Evolutionary conservation across 108 stramenopile species (phyloP).

Genomic region (Skeletonema menzelii): DNA sequence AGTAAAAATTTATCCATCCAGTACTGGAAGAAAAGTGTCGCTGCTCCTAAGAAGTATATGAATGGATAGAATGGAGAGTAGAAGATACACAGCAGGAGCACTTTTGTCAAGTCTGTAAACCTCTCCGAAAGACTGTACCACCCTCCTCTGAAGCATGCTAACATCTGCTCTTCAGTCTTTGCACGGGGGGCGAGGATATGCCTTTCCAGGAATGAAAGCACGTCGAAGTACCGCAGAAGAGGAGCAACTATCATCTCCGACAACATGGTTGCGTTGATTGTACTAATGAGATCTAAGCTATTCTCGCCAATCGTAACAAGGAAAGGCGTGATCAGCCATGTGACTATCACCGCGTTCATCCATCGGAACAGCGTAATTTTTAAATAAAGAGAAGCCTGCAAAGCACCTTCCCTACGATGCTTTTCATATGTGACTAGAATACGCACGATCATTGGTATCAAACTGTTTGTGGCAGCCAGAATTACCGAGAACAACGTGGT

Average conservation of each 20-base stretch:
- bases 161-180: constrained; percentile 67
- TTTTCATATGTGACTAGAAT: constrained; percentile 62
- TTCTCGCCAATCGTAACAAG: constrained; percentile 43
- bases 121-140: constrained; percentile 68
- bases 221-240: constrained; percentile 56
- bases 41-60: constrained; percentile 63
- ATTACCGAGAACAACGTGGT: constrained; percentile 23
- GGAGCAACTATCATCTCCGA: constrained; percentile 67
- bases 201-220: constrained; percentile 54
- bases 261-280: constrained; percentile 59
- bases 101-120: constrained; percentile 79
- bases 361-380: constrained; percentile 85
- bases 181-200: constrained; percentile 71
- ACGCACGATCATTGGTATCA: constrained; percentile 61
- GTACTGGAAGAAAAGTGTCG: constrained; percentile 61
- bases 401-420: constrained; percentile 64
- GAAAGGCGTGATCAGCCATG: constrained; percentile 61
- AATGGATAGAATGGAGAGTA: constrained; percentile 72
- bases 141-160: constrained; percentile 65
- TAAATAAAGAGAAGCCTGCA: constrained; percentile 63
- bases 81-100: constrained; percentile 75
- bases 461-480: constrained; percentile 55
- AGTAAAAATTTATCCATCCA: constrained; percentile 67
- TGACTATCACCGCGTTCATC: constrained; percentile 66
- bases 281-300: constrained; percentile 53